Base-by-base conservation (phyloP, 2,329 filamentous ascomycete genomes). In the Cladorrhinum sp. region DNA sequence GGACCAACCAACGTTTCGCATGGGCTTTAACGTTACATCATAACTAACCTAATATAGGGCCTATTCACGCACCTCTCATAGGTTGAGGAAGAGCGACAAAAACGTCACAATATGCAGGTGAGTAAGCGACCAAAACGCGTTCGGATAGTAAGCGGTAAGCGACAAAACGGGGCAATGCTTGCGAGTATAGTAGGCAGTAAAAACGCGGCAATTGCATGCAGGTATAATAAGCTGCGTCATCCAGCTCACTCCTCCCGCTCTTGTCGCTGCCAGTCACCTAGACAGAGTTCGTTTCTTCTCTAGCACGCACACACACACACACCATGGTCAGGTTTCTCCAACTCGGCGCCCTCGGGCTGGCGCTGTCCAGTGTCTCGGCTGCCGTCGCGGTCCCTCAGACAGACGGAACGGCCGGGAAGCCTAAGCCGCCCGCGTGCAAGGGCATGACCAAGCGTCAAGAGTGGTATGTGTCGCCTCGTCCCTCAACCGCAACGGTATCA, bases 241-340 rank as follows among this genome's bases (percentile, higher is more conserved):
- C n/a, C n/a, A n/a, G n/a, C n/a, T n/a, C n/a, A n/a, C n/a, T n/a
- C 48, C 9, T 50, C 48, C 48, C 23, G 50, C 50, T 10, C 50
- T 24, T n/a, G 50, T 52, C 23, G 50, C 22, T 52, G 9, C 50
- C 16, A 20, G 18, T 52, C 9, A 52, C 7, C 50, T 50, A 52
- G 50, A 52, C 50, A 52, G 50, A 52, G 50, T 25, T 36, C 41
- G 27, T 32, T 32, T 32, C 27, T 32, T 32, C 27, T 32, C 27
- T 32, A 32, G 27, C 27, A 32, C 12, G n/a, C n/a, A n/a, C n/a
- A n/a, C 51, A 24, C 29, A 29, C 52, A 24, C 25, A 29, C 54
- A 56, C 23, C 54, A 56, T 56, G 54, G 54, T 56, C 36, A 56
- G n/a, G 22, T 32, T 56, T 29, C 18, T 56, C 38, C 20, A 56